A percentile compares a stretch with the other conserved stretches of the same genome.
Conservation (phyloP, 106 monocot species). For the Dendrobium nobile region DNA sequence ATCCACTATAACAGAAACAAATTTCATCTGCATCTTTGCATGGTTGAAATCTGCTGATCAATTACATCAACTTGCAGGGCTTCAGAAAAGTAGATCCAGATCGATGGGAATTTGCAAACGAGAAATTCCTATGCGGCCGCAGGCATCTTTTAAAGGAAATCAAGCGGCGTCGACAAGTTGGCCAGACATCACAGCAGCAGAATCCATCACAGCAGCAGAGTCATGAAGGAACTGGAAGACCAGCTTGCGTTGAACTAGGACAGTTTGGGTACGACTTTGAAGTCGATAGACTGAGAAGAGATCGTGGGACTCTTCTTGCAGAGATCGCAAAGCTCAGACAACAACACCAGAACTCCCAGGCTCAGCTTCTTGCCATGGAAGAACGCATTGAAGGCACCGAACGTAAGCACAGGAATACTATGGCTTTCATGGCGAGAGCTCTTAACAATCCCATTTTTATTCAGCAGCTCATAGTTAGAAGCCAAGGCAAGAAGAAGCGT, state of each 20-base stretch:
- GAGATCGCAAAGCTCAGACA: constrained; percentile 79
- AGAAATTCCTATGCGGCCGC: constrained; percentile 43
- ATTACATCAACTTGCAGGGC: constrained; percentile 26
- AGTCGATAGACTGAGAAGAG: constrained; percentile 49
- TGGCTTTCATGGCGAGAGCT: constrained; percentile 71
- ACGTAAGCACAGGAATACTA: constrained; percentile 66
- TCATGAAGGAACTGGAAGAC: background rate
- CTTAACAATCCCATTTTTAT: constrained; percentile 67
- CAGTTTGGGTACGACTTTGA: constrained; percentile 58
- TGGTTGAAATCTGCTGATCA: too few species aligned
- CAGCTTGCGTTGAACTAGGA: constrained; percentile 57
- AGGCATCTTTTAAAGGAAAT: constrained; percentile 51
- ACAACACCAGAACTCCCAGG: constrained; percentile 52
- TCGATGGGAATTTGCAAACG: constrained; percentile 60
- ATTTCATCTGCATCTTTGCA: too few species aligned
- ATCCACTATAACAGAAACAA: too few species aligned
- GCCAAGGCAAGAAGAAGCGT: constrained; percentile 8
- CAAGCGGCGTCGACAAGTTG: constrained; percentile 30
- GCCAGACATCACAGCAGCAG: constrained; percentile 26
- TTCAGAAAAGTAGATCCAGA: constrained; percentile 79
- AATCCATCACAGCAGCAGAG: constrained; percentile 3
- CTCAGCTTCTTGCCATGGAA: constrained; percentile 53
- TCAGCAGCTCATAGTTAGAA: constrained; percentile 36
- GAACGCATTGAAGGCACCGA: constrained; percentile 56
- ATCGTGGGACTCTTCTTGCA: constrained; percentile 64